Evolutionary conservation across 2,329 filamentous ascomycete genomes (phyloP).

Genomic region (Colletotrichum agaves): DNA sequence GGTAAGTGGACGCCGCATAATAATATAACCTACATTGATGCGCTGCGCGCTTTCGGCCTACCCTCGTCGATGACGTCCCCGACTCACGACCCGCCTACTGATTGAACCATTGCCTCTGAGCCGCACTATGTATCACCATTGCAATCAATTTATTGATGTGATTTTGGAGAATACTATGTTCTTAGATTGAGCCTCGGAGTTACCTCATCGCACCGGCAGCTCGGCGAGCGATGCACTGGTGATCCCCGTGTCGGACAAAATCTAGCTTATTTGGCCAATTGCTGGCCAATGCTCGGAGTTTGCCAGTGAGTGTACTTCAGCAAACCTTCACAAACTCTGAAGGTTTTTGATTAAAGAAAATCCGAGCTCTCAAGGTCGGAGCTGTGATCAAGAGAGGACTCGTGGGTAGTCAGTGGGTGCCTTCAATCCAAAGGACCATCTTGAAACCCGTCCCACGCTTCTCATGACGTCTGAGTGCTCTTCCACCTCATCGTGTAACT

Average conservation of each 20-base stretch:
- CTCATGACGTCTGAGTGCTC: not conserved
- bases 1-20: not conserved
- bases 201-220: not conserved
- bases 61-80: not conserved
- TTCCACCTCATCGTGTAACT: slow-evolving; percentile 35
- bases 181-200: not conserved
- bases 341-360: not conserved
- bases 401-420: not conserved
- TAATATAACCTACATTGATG: slow-evolving; percentile 2
- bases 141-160: not conserved
- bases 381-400: not conserved
- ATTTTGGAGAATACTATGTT: not conserved
- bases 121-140: not conserved
- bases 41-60: not conserved
- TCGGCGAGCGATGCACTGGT: not conserved
- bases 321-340: not conserved
- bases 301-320: not conserved
- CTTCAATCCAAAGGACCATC: not conserved
- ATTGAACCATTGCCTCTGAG: rapidly evolving
- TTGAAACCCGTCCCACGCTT: not conserved
- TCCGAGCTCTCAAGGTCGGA: no score
- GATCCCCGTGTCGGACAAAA: not conserved
- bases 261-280: not conserved
- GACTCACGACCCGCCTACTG: not conserved
- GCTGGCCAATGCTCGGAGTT: not conserved